phyloP scores from a whole-genome alignment of 306 rosid species.

The Gastrolobium villosum region DNA sequence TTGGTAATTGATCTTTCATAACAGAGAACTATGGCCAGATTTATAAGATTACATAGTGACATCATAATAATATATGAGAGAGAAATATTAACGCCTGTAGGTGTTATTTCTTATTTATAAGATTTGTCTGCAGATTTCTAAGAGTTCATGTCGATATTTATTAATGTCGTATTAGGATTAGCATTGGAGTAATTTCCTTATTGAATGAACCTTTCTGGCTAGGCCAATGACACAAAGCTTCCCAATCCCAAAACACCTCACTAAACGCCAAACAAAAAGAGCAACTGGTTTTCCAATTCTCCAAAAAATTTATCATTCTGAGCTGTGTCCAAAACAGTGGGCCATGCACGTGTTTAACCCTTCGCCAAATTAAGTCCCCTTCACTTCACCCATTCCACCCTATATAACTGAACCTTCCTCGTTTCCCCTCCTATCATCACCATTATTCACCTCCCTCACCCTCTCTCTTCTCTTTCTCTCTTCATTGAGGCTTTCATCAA shows the following conservation, averaged over 20 bases:
- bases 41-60: too few species aligned
- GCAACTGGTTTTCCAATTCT: constrained; percentile 57
- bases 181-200: too few species aligned
- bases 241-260: constrained; percentile 35
- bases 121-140: too few species aligned
- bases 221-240: background rate
- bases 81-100: too few species aligned
- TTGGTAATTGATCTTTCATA: background rate
- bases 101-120: too few species aligned
- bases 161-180: too few species aligned
- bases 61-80: too few species aligned
- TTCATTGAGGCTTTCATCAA: constrained; percentile 42
- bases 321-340: constrained; percentile 82
- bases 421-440: constrained; percentile 10
- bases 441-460: background rate
- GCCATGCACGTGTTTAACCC: constrained; percentile 62
- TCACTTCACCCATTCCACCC: background rate
- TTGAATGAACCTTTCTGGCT: too few species aligned
- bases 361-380: constrained; percentile 10
- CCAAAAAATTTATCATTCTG: constrained; percentile 64
- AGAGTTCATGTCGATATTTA: too few species aligned
- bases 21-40: too few species aligned
- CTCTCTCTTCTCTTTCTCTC: too few species aligned
- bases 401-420: constrained; percentile 62
- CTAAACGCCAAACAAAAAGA: constrained; percentile 47